Evolutionary conservation across 495 filamentous ascomycete species (phyloP), one percentile per base, ranked within the genome.

Genomic region (Tricharina praecox): DNA sequence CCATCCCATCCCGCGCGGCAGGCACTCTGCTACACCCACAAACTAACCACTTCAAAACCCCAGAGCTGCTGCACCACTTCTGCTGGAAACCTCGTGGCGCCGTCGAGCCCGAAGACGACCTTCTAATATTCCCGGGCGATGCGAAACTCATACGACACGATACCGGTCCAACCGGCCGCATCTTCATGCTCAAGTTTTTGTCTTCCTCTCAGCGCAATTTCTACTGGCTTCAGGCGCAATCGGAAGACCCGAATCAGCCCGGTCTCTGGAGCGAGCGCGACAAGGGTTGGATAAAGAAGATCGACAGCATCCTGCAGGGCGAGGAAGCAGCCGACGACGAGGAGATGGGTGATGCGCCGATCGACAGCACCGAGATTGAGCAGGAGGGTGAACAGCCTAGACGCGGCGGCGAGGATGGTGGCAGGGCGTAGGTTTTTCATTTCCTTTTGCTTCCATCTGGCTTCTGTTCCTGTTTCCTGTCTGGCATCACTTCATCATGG

Each of bases 201-300:
- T 94, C 87, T n/a, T 88, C 82, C 50, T 90, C 85, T 26, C 76
- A 85, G 64, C 77, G 86, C 44, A 75, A 96, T 62, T 71, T 96
- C 23, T 99, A 94, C 70, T 99, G 87, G 85, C 69, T 99, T 50
- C 92, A 99, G 66, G 84, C 80, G 4, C 86, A 83, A 59, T 70
- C 75, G 7, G 85, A 95, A 66, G 76, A 82, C 41, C 70, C 75
- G 33, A 69, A 66, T 50, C 78, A 81, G n/a, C 74, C 85, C 54
- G 68, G 74, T 0, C 71, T 71, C 64, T 86, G 75, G 72, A 85
- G 56, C 13, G 24, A 38, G 16, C 44, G 57, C 11, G 57, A 60
- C 35, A 40, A 51, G 15, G 20, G 16, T 45, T 56, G 58, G 57
- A 87, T 85, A 10, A 73, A 84, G 40, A 79, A 92, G 47, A 82